Base-by-base conservation (phyloP, 371 early-diverging fungal genomes). In the Apophysomyces ossiformis region DNA sequence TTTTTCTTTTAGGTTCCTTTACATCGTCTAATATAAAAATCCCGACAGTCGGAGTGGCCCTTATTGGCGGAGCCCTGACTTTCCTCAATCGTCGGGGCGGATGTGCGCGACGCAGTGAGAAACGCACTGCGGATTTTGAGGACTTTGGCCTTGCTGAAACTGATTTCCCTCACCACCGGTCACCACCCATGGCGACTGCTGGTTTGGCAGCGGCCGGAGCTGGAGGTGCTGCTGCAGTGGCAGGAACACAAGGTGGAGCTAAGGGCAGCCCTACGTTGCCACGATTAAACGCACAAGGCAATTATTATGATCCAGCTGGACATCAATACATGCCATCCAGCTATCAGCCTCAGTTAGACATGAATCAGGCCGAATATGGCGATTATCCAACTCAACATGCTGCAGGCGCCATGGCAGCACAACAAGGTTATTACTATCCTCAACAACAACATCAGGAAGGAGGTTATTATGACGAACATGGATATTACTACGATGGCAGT, bases 101-200 rank as follows among this genome's bases (percentile, higher is more conserved):
- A 56, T 76, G 72, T 50, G 65, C 71, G 37, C 67, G 68, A 35
- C 61, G 70, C 37, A 57, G 61, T 13, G 60, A 70, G n/a, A 74
- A 69, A 38, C 69, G 71, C 1, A 60, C 69, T 6, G 38, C 70
- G 15, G 79, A 81, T 26, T 78, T 78, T 65, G 75, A 78, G 39
- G 82, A 81, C 66, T 81, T 76, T 65, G 82, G 79, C 7, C 65
- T 81, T 58, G 75, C 72, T 37, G 74, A 74, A 41, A 63, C 58
- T 16, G 82, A 81, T 63, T 81, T 78, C 68, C 79, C 78, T 65
- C 78, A 74, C 56, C 76, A 76, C 15, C 65, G 68, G 44, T 63
- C 63, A 2, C 70, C 65, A n/a, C 72, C 72, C 26, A 69, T 65
- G 64, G 57, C 63, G 5, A 13, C 65, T 11, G 57, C 64, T 35